Base-by-base conservation (phyloP, 179 eudicot species). In the Patellifolia procumbens region DNA sequence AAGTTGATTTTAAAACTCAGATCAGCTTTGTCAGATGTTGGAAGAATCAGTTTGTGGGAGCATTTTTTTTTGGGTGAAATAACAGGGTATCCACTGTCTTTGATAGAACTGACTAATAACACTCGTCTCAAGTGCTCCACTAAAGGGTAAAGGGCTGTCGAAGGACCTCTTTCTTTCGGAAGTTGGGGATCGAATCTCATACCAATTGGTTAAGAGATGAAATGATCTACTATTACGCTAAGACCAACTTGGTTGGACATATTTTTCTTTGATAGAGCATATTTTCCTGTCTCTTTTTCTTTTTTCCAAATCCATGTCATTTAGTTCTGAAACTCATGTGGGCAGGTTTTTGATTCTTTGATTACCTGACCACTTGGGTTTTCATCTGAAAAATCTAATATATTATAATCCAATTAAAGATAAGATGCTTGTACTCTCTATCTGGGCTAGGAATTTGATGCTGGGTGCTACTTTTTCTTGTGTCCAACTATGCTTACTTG, bases 361-460 rank as follows among this genome's bases (percentile, higher is more conserved):
- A 20, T 68, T 58, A 31, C 24, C 64, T 66, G 45, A 63, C 10
- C 26, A 61, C 8, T 29, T 46, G 10, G 48, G 69, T 71, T 77
- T 63, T 68, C 37, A 62, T 64, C 52, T 60, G 39, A 29, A 11
- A 10, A 45, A 62, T 32, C 52, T 37, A 70, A 49, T 59, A 58
- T 59, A 45, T 15, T 69, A 20, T 35, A 58, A 12, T 59, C 45
- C 34, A 46, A 19, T 28, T 72, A 26, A 72, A 48, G 74, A 65
- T 70, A 63, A 81, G 85, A 82, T 82, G 76, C 85, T 82, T 82
- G 31, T 71, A 34, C 76, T 63, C 73, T 62, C 35, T 31, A 78
- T 78, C 75, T 78, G 76, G 74, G 76, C 85, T 78, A 74, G 68
- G 85, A 82, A 82, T 70, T 74, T 62, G 81, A 82, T 82, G 79